Conservation (phyloP, 257 asterid genomes). For the Solanum sitiens region DNA sequence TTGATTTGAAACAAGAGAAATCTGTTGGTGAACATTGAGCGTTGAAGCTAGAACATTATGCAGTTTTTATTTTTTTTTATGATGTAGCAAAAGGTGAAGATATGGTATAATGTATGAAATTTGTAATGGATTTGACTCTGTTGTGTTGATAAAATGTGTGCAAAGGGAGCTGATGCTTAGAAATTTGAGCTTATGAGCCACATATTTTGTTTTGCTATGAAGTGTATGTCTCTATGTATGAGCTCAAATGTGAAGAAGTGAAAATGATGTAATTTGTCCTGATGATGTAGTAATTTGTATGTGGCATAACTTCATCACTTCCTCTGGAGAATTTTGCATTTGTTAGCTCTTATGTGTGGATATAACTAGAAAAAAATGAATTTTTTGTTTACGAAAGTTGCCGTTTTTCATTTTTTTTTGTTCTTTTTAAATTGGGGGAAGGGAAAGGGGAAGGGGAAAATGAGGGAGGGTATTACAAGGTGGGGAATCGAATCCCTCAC, state of each 20-base stretch:
- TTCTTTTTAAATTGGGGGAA: background rate
- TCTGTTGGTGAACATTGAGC: background rate
- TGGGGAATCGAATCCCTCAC: background rate
- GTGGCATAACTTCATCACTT: background rate
- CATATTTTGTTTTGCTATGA: background rate
- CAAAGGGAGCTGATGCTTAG: background rate
- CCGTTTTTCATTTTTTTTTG: background rate
- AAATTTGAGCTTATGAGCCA: background rate
- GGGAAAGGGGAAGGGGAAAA: background rate
- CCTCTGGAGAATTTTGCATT: background rate
- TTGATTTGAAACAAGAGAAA: background rate
- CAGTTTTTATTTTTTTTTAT: background rate
- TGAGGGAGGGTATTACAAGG: background rate
- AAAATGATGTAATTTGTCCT: background rate
- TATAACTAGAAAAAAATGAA: background rate
- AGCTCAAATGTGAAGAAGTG: background rate
- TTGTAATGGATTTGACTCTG: background rate
- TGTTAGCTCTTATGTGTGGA: background rate
- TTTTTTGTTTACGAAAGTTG: background rate
- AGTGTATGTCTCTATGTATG: background rate
- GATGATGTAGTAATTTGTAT: background rate
- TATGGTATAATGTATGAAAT: background rate
- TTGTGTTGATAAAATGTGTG: background rate
- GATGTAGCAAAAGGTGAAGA: background rate
- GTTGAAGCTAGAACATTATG: background rate